Conservation (phyloP, 805 yeast genomes). For the Myxozyma mucilagina region DNA sequence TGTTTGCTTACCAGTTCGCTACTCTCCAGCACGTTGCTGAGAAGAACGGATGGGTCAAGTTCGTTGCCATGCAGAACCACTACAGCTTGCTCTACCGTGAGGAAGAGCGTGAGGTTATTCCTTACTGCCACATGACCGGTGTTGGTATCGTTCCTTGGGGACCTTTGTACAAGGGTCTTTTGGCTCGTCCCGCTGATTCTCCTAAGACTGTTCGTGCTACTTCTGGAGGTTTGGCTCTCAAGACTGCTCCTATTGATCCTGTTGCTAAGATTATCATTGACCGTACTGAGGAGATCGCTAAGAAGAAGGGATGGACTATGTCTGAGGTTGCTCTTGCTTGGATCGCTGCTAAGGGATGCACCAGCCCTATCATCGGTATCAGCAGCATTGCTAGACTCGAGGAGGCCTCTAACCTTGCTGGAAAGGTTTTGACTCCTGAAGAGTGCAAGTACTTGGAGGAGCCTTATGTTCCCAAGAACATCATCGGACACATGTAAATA, state of each 20-base stretch:
- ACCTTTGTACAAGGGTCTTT: conserved; percentile 56
- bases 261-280: conserved; percentile 41
- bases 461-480: conserved; percentile 34
- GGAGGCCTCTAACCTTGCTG: conserved; percentile 50
- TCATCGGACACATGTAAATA: conserved; percentile 12
- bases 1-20: conserved; percentile 57
- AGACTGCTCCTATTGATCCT: conserved; percentile 8
- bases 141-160: conserved; percentile 64
- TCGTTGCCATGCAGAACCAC: conserved; percentile 59
- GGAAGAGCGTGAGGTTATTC: conserved; percentile 63
- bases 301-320: conserved; percentile 51
- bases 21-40: conserved; percentile 57
- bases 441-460: conserved; percentile 40
- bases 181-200: conserved; percentile 49
- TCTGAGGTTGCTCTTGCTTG: conserved; percentile 55
- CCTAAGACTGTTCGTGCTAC: conserved; percentile 18
- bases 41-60: conserved; percentile 56
- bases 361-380: conserved; percentile 57
- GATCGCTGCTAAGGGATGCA: conserved; percentile 51
- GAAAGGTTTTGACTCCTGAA: conserved; percentile 43
- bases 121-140: conserved; percentile 53
- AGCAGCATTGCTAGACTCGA: conserved; percentile 51
- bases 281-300: conserved; percentile 53
- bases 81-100: conserved; percentile 60
- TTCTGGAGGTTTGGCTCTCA: conserved; percentile 7